Base-by-base conservation (phyloP, 495 filamentous ascomycete species). In the Podospora fimiseda region DNA sequence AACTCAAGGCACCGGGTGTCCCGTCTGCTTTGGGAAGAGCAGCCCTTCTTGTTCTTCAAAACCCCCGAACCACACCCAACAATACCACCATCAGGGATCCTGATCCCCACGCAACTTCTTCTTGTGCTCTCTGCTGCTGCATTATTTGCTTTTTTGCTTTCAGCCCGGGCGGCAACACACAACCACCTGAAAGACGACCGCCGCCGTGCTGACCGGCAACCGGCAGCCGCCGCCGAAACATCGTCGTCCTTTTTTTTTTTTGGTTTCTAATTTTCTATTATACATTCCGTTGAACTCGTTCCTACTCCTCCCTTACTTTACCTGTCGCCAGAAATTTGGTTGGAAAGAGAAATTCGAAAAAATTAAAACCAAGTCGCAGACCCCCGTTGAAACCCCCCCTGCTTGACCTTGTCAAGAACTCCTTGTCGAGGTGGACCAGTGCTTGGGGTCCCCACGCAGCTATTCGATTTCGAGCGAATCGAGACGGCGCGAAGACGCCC, bases 401-500 rank as follows among this genome's bases (percentile, higher is more conserved):
- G n/a, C n/a, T n/a, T n/a, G 22, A 22, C 22, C 22, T 46, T 23
- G 11, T 41, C n/a, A 9, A 41, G 39, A n/a, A n/a, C n/a, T n/a
- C 13, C 16, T 41, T 41, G 13, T 18, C 16, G 44, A 15, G 15
- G 21, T 24, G 23, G 44, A 15, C 9, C 44, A 14, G 44, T 23
- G 21, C 15, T 20, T 20, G 44, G 44, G 44, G 23, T 47, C 42
- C 42, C 42, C 42, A 44, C 42, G 42, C 42, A 44, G 42, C 42
- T 44, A 44, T 44, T 44, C 42, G 20, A 44, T 44, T 44, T 44
- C 42, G 42, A 44, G 22, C 44, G 44, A 47, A 47, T 47, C 44
- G 44, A 47, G 24, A 20, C 44, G 23, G 44, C 44, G 44, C 44
- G 44, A 15, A 47, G 14, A 30, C 22, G 44, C 21, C 21, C 21